Evolutionary conservation across 108 stramenopile genomes (phyloP).

Genomic region (Cylindrotheca fusiformis): DNA sequence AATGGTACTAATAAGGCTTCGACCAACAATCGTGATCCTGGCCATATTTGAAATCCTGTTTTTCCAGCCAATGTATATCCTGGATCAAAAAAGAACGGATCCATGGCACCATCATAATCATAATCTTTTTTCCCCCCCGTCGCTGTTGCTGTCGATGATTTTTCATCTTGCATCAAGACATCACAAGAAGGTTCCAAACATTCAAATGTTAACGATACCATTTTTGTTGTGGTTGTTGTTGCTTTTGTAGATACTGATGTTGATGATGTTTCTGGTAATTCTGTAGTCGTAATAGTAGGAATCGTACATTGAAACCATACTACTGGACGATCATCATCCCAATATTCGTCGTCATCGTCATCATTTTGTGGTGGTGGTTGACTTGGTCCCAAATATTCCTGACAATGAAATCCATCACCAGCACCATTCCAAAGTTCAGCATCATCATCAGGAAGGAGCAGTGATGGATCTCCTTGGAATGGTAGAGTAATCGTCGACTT

Average conservation of each 20-base stretch:
- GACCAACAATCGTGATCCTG: constrained; percentile 56
- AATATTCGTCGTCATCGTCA: background rate
- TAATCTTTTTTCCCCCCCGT: too few relatives aligned
- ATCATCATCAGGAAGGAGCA: background rate
- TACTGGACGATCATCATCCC: background rate
- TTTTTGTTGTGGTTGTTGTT: too few relatives aligned
- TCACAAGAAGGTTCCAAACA: background rate
- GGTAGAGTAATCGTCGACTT: background rate
- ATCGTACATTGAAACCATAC: background rate
- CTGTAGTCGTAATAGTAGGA: too few relatives aligned
- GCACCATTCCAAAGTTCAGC: too few relatives aligned
- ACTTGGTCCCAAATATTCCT: background rate
- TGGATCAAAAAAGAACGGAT: constrained; percentile 64
- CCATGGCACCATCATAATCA: constrained; percentile 24
- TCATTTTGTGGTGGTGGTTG: background rate
- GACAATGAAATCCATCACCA: background rate
- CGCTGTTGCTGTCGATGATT: background rate
- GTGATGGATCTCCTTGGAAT: background rate
- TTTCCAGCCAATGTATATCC: constrained; percentile 65
- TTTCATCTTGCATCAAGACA: background rate
- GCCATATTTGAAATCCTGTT: constrained; percentile 72
- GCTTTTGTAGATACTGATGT: too few relatives aligned
- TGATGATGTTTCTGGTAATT: too few relatives aligned
- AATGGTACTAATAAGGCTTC: constrained; percentile 44
- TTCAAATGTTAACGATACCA: background rate